Evolutionary conservation across 495 filamentous ascomycete genomes (phyloP).

Genomic region (Melanomma pulvis-pyrius): DNA sequence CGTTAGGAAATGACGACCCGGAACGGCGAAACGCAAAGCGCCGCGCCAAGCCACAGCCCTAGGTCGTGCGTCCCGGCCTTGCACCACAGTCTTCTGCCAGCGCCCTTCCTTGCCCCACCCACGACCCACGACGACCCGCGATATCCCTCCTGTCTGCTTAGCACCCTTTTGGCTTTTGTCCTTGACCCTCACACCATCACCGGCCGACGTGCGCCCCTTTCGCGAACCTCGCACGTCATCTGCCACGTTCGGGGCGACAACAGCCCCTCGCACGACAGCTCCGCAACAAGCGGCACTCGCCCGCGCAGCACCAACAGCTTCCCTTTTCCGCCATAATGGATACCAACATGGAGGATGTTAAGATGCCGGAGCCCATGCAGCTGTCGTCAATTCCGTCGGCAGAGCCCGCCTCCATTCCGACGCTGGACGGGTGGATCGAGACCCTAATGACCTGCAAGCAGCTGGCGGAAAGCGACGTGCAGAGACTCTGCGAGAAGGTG

Average conservation of each 20-base stretch:
- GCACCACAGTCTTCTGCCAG: not conserved
- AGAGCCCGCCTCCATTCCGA: slow-evolving; percentile 87
- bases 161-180: not conserved
- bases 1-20: no score
- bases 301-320: not conserved
- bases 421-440: slow-evolving; percentile 97
- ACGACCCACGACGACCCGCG: not conserved
- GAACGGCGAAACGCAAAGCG: not conserved
- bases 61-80: not conserved
- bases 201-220: not conserved
- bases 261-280: slow-evolving; percentile 13
- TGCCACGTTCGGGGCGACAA: slow-evolving; percentile 25
- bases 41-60: not conserved
- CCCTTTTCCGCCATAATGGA: slow-evolving; percentile 63
- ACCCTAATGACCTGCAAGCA: slow-evolving; percentile 98
- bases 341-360: slow-evolving; percentile 96
- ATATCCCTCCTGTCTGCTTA: not conserved
- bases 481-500: slow-evolving; percentile 96
- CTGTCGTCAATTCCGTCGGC: slow-evolving; percentile 63
- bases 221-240: slow-evolving; percentile 28
- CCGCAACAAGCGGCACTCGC: slow-evolving; percentile 18
- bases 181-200: not conserved
- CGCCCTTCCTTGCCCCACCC: not conserved
- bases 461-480: slow-evolving; percentile 90
- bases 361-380: slow-evolving; percentile 78